A percentile compares a stretch with the other conserved stretches of the same genome.
Evolutionary conservation across 768 basidiomycete genomes (phyloP).

Genomic region (Hygrophorus pudorinus): DNA sequence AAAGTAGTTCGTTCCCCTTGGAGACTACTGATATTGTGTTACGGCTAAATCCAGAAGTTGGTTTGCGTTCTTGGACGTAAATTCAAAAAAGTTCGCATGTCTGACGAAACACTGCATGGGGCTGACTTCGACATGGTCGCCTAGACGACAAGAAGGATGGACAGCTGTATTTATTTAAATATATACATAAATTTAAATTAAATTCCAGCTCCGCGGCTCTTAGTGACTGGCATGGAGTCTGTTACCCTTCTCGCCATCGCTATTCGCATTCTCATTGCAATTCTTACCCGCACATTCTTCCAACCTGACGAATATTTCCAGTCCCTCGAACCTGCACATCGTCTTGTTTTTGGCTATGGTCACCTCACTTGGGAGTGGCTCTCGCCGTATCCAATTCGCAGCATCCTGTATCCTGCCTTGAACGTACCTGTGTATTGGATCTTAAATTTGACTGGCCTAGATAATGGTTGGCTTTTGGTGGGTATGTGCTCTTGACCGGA

Average conservation of each 20-base stretch:
- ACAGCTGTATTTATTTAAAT: no score
- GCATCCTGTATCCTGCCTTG: constrained; percentile 70
- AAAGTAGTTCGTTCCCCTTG: no score
- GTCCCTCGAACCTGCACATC: constrained; percentile 86
- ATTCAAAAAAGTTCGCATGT: no score
- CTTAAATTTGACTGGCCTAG: constrained; percentile 46
- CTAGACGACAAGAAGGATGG: no score
- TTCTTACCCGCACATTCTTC: constrained; percentile 78
- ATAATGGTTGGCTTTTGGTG: constrained; percentile 54
- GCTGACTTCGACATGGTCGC: no score
- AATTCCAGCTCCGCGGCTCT: neutral
- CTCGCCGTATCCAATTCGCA: constrained; percentile 57
- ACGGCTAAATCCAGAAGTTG: no score
- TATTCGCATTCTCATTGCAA: constrained; percentile 50
- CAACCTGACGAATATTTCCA: constrained; percentile 98
- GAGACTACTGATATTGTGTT: no score
- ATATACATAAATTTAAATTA: no score
- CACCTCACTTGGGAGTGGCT: constrained; percentile 96
- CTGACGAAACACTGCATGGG: no score
- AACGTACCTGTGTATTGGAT: constrained; percentile 75
- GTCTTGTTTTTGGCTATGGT: constrained; percentile 84
- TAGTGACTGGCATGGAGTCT: no score
- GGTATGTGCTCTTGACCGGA: constrained; percentile 22
- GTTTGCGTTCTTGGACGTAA: no score
- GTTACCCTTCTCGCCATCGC: constrained; percentile 26